Evolutionary conservation across 2,329 filamentous ascomycete species (phyloP).

Genomic region (Diatrype stigma): DNA sequence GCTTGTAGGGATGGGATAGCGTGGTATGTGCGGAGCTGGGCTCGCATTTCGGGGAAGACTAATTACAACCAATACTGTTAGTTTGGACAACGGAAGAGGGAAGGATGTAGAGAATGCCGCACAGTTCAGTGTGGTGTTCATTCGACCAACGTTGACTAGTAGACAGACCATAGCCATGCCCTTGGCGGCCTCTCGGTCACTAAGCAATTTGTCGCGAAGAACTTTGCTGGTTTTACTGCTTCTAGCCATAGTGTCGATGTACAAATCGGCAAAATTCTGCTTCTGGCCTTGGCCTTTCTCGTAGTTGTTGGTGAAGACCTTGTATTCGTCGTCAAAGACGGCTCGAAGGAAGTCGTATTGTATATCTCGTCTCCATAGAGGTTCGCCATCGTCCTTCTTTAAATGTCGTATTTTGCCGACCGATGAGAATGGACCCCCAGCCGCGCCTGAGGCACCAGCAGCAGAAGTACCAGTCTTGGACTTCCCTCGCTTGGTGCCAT

Average conservation of each 20-base stretch:
- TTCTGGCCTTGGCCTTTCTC: slow-evolving; percentile 57
- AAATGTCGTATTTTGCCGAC: slow-evolving; percentile 74
- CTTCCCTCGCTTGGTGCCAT: slow-evolving; percentile 21
- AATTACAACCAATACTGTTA: slow-evolving; percentile 15
- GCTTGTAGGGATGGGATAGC: slow-evolving; percentile 95
- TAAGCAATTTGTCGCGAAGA: slow-evolving; percentile 90
- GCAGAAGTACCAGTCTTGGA: slow-evolving; percentile 16
- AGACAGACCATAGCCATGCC: slow-evolving; percentile 99
- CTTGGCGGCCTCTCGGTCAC: slow-evolving; percentile 85
- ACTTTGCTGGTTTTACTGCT: slow-evolving; percentile 99
- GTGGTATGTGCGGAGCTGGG: slow-evolving; percentile 94
- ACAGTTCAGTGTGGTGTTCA: slow-evolving; percentile 99
- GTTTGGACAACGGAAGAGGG: not conserved
- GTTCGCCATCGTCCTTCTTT: slow-evolving; percentile 85
- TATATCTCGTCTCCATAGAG: slow-evolving; percentile 82
- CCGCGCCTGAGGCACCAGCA: slow-evolving; percentile 1
- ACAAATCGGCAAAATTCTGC: slow-evolving; percentile 88
- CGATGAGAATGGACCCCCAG: slow-evolving; percentile 15
- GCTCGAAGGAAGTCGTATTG: slow-evolving; percentile 81
- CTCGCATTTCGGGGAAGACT: slow-evolving; percentile 98
- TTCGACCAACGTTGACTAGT: slow-evolving; percentile 92
- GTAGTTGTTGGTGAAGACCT: slow-evolving; percentile 86
- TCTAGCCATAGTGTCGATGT: slow-evolving; percentile 96
- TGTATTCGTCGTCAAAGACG: slow-evolving; percentile 70
- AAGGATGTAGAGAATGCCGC: slow-evolving; percentile 28